Base-by-base conservation (phyloP, 768 basidiomycete genomes). In the Psilocybe cyanescens region DNA sequence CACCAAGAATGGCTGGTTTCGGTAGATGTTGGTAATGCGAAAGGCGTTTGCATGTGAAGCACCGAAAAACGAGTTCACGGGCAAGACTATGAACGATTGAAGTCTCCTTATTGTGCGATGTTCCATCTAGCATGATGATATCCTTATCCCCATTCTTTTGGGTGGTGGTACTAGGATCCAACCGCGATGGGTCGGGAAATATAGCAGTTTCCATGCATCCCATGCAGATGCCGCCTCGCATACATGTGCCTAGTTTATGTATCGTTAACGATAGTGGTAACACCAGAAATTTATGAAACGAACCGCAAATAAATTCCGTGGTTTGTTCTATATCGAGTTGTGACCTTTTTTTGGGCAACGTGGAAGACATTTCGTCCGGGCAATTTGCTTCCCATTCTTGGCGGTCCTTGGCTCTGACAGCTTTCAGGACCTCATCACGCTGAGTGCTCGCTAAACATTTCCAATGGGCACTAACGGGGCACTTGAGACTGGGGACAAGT, bases 1-100 rank as follows among this genome's bases (percentile, higher is more conserved):
- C 75, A 44, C 73, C 69, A 35, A 74, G 67, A 30, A 72, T 74
- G 8, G 78, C 67, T 19, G 86, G 87, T 29, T 71, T 58, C 4
- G 83, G 83, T 48, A 94, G 75, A 74, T 95, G 92, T 24, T 75
- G 76, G 72, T 97, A 97, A 73, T 97, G 95, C 8, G 89, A 84
- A 4, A 89, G 79, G 49, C 94, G 87, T 68, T 90, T 92, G 80
- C 95, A 97, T 17, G 88, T 83, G 54, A 87, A 71, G 74, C 95
- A 97, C 28, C 95, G 83, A 73, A 94, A 97, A 35, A 94, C 76
- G 8, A 94, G 79, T 65, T 87, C 81, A 11, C 70, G 67, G 17
- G 69, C 56, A n/a, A 70, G 60, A 39, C 65, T 62, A 30, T 66
- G 45, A 11, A 57, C 58, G 29, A 56, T 57, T 19, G 65, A 14